Conservation (phyloP, 2,329 filamentous ascomycete species). For the Calonectria hongkongensis region DNA sequence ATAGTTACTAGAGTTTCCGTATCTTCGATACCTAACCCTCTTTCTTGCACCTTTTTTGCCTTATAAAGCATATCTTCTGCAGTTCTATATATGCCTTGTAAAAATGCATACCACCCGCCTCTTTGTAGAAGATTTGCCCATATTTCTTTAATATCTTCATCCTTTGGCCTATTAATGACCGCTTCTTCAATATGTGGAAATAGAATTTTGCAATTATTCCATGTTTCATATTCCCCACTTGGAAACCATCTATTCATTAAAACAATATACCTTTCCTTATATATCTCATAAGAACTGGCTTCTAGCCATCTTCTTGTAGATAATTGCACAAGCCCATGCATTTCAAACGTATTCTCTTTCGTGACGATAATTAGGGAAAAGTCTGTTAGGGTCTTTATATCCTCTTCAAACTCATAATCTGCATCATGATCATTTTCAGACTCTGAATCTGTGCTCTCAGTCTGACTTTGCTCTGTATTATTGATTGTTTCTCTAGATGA, state of each 20-base stretch:
- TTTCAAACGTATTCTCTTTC: not conserved
- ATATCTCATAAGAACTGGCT: not conserved
- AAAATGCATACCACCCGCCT: not conserved
- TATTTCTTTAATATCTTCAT: not conserved
- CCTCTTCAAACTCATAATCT: not conserved
- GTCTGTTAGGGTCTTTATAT: not conserved
- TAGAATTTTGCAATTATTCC: not conserved
- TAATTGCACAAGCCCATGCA: not conserved
- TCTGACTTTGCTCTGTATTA: not conserved
- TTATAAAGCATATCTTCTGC: not conserved
- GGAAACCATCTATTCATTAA: not conserved
- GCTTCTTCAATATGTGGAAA: not conserved
- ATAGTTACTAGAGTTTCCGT: not conserved
- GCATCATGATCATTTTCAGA: not conserved
- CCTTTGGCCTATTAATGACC: not conserved
- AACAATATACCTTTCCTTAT: not conserved
- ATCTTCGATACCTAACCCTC: not conserved
- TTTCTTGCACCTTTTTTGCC: not conserved
- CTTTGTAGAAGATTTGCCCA: not conserved
- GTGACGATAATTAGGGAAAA: not conserved
- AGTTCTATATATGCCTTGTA: not conserved
- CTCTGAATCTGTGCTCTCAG: not conserved
- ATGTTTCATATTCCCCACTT: not conserved
- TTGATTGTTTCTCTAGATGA: not conserved
- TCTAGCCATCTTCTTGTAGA: not conserved